These are phyloP conservation scores for Ambrosiella beaveri DNA, from an alignment of 2,329 filamentous ascomycete genomes.

Conservation along the genomic window DNA sequence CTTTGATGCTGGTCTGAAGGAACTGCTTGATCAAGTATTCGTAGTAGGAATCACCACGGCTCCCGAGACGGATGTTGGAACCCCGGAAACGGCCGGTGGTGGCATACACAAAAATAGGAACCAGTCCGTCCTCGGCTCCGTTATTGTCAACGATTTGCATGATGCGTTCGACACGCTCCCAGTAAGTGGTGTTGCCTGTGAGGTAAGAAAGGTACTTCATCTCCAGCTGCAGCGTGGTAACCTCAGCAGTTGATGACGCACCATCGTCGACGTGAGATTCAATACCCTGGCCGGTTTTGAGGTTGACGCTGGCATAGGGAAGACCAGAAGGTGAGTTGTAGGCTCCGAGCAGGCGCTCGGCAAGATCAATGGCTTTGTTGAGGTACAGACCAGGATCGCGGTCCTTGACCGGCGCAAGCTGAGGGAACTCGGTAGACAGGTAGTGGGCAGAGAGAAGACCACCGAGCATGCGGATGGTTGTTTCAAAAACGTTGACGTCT, in stretches of 20 bases:
- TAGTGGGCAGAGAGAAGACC: slow-evolving; percentile 88
- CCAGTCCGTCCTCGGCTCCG: slow-evolving; percentile 57
- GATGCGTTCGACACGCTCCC: slow-evolving; percentile 79
- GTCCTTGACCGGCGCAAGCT: slow-evolving; percentile 57
- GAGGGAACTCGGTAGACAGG: slow-evolving; percentile 65
- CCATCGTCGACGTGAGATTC: slow-evolving; percentile 70
- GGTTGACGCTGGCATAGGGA: slow-evolving; percentile 77
- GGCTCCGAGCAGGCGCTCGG: slow-evolving; percentile 69
- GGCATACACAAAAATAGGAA: slow-evolving; percentile 83
- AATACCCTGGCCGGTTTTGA: slow-evolving; percentile 60
- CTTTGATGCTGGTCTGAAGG: slow-evolving; percentile 74
- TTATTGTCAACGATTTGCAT: slow-evolving; percentile 84
- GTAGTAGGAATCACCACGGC: slow-evolving; percentile 93
- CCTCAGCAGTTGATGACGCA: slow-evolving; percentile 85
- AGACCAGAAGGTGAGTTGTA: slow-evolving; percentile 79
- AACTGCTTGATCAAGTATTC: slow-evolving; percentile 99
- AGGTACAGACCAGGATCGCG: slow-evolving; percentile 76
- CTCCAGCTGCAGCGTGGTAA: slow-evolving; percentile 81
- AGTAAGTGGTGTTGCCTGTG: slow-evolving; percentile 82
- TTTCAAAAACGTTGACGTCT: slow-evolving; percentile 95
- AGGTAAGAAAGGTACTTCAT: slow-evolving; percentile 94
- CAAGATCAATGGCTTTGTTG: slow-evolving; percentile 87
- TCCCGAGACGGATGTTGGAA: slow-evolving; percentile 77
- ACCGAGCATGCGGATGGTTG: slow-evolving; percentile 92
- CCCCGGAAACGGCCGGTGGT: slow-evolving; percentile 63